Evolutionary conservation across 768 basidiomycete species (phyloP).

Genomic region (Russula ochroleuca): DNA sequence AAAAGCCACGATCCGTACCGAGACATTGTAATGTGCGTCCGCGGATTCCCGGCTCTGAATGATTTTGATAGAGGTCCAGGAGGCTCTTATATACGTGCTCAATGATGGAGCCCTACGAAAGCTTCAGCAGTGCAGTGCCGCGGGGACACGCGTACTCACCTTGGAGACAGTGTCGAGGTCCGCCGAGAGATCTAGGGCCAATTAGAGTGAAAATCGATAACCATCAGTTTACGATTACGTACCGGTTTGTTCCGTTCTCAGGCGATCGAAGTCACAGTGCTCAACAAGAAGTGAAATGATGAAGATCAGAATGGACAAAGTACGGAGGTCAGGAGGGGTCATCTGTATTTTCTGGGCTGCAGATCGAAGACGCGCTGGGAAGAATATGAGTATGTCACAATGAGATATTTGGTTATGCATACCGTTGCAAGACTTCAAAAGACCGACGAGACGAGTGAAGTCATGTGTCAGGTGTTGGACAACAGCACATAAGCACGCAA

Average conservation of each 20-base stretch:
- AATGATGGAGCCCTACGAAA: conserved; percentile 60
- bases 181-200: conserved; percentile 15
- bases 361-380: conserved; percentile 59
- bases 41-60: conserved; percentile 52
- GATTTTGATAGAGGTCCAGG: conserved; percentile 67
- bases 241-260: conserved; percentile 63
- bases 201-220: neutral
- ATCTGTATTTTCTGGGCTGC: conserved; percentile 47
- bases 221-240: conserved; percentile 29
- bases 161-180: conserved; percentile 27
- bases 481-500: conserved; percentile 87
- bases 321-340: conserved; percentile 46
- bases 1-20: conserved; percentile 46
- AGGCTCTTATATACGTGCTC: conserved; percentile 78
- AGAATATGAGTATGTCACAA: neutral
- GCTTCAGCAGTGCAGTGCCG: neutral
- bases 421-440: conserved; percentile 87
- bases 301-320: conserved; percentile 68
- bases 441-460: conserved; percentile 66
- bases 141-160: conserved; percentile 1
- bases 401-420: conserved; percentile 27
- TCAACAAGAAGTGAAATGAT: conserved; percentile 85
- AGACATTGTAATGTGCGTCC: conserved; percentile 81
- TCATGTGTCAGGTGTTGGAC: conserved; percentile 86
- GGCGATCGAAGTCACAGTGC: conserved; percentile 79